Evolutionary conservation across 2,329 filamentous ascomycete species (phyloP), one percentile per base, ranked within the genome.

Genomic region (Fusarium transvaalense): DNA sequence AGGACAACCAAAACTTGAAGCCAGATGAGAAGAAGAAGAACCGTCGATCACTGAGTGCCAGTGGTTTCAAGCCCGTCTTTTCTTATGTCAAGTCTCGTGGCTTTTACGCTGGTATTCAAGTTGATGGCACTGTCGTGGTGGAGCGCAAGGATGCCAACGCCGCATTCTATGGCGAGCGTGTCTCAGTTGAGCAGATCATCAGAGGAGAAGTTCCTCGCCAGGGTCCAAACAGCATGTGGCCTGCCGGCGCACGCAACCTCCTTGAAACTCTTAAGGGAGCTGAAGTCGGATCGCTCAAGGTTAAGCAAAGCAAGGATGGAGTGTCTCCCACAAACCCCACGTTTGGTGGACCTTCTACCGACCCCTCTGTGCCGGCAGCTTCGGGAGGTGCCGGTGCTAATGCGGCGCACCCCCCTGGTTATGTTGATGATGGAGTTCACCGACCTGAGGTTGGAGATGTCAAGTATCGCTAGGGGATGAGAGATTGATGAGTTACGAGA

Each of bases 81-180:
- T 83, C 82, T 4, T 97, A 97, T 77, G 88, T 97, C 80, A 97
- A 97, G 81, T 94, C 91, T 47, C 88, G 93, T 53, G 94, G 94
- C 6, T 89, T 97, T 71, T 97, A 97, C 75, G 94, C 92, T 2
- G 93, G 93, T 31, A 87, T 97, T 1, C 92, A 94, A 74, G 86
- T 97, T 34, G 94, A 97, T 74, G 94, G 94, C 27, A 97, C 93
- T 0, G 87, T 97, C 13, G 85, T 97, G 48, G 92, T 95, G 27
- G 92, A 97, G 78, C 88, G 94, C 51, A 90, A 88, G n/a, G 92
- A 95, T 60, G 94, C 95, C 75, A 97, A 97, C 74, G 91, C 93
- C 53, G 87, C 88, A 8, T 97, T 97, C 75, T 97, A 97, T 77
- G 91, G 91, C 23, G 84, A 91, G n/a, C 70, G 75, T 6, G 74